Base-by-base conservation (phyloP, 2,329 filamentous ascomycete species). In the Fragosphaeria purpurea region DNA sequence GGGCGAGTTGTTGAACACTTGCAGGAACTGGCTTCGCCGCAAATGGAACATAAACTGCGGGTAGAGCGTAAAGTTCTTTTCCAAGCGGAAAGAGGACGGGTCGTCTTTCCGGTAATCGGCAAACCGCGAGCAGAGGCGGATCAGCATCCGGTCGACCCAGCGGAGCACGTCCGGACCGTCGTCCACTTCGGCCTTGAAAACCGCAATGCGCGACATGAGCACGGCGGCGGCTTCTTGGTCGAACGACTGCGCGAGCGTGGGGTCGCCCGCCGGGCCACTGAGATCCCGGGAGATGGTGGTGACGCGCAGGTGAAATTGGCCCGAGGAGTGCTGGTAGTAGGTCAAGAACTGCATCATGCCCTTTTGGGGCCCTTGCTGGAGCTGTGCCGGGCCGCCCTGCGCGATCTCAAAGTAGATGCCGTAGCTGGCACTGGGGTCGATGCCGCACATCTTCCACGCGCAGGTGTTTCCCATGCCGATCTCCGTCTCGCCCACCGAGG, bases 31-130 rank as follows among this genome's bases (percentile, higher is more conserved):
- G 69, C 89, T 95, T 68, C 93, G 82, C 60, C 93, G 86, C 54
- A 98, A 78, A 67, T 98, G 93, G 76, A 98, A 98, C 93, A 98
- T 98, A 71, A 98, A 98, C 66, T 98, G 93, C 32, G 93, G 93
- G 64, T 98, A 98, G 12, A 98, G 77, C 0, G 91, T 97, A 64
- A 98, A 98, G 74, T 98, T 98, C 80, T 96, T 96, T 69, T 98
- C 93, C 56, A 95, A 70, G 38, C 89, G 82, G 80, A 98, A 98
- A 0, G 91, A 97, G 5, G 91, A 94, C 11, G 93, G 89, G 61
- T 98, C 93, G 64, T 98, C 93, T 70, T 98, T 98, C 56, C 93
- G 80, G 66, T 98, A 98, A 67, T 98, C 93, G 33, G 93, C 93
- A 64, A 98, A 98, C 59, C 91, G 82, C 41, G 91, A 95, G 73